Evolutionary conservation across 1,284 basidiomycete species (phyloP), one percentile per base, ranked within the genome.

Genomic region (Stygiomarasmius scandens): DNA sequence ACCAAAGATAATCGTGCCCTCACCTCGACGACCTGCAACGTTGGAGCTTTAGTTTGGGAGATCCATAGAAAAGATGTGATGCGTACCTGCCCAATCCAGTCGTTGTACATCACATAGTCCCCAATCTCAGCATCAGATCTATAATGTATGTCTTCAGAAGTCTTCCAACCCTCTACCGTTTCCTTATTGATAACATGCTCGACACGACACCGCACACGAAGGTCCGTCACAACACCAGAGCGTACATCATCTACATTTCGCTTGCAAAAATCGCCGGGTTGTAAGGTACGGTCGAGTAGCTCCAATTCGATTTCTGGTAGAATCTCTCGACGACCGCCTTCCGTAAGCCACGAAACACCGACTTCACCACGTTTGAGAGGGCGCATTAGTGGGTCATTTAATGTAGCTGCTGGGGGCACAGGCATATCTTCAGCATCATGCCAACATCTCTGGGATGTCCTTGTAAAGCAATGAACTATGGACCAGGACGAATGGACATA

Each of bases 1-100:
- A 45, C 34, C 23, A 16, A 12, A 9, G 22, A 47, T 20, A 14
- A 44, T 51, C 24, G 49, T 55, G 20, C 24, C 58, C 49, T 54
- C 43, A 58, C 75, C 69, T 76, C 74, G 32, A 77, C 70, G 38
- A 76, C 69, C 74, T 76, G 44, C 24, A 57, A 58, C n/a, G 52
- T 19, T 9, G 24, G 9, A 32, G 49, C 5, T 5, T 49, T 8
- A 50, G 25, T 22, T 23, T 32, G n/a, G 14, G 16, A 19, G 34
- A 16, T 44, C 32, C 61, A 41, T 22, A 43, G 59, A 55, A 53
- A 49, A 36, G 22, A 29, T 53, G 45, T 19, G 46, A 67, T n/a
- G n/a, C 82, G 68, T 67, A 90, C 89, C 82, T 95, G 90, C 52
- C 95, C 95, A 65, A 97, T 78, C 95, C 95, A 98, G 68, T 95